A percentile compares a stretch with the other conserved stretches of the same genome.
These are phyloP conservation scores for Aspergillus sclerotioniger DNA, from an alignment of 495 filamentous ascomycete genomes.

Conservation along the genomic window DNA sequence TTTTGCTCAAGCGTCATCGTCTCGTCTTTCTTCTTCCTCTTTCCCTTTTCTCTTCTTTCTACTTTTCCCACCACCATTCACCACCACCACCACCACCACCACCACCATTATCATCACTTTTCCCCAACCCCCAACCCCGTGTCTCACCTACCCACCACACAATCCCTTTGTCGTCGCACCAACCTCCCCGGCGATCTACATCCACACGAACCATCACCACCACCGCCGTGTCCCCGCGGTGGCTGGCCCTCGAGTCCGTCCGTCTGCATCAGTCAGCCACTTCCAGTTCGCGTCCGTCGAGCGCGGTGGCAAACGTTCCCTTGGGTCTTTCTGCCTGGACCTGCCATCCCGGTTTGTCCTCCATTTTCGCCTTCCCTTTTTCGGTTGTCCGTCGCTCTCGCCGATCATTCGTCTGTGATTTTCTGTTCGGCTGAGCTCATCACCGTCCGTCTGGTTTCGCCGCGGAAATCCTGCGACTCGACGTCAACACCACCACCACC, in stretches of 20 bases:
- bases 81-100: slow-evolving; percentile 6
- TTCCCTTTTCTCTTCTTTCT: slow-evolving; percentile 10
- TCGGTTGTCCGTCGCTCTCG: slow-evolving; percentile 22
- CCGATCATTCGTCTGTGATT: slow-evolving; percentile 17
- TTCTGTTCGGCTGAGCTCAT: background rate
- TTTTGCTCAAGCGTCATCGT: slow-evolving; percentile 8
- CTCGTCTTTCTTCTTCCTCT: slow-evolving; percentile 7
- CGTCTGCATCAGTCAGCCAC: slow-evolving; percentile 13
- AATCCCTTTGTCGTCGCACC: background rate
- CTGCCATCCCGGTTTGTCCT: slow-evolving; percentile 22
- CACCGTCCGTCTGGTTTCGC: background rate
- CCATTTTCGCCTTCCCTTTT: slow-evolving; percentile 19
- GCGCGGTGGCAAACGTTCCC: slow-evolving; percentile 41
- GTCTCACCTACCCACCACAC: background rate
- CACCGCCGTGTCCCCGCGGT: slow-evolving; percentile 21
- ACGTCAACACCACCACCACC: background rate
- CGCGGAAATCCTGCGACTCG: background rate
- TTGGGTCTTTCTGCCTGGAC: slow-evolving; percentile 33
- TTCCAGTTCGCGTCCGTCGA: slow-evolving; percentile 17
- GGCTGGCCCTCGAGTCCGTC: slow-evolving; percentile 18
- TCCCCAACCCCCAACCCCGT: slow-evolving; percentile 3
- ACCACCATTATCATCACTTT: background rate
- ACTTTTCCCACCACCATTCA: slow-evolving; percentile 5
- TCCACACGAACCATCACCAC: background rate
- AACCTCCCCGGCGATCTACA: background rate